Conservation (phyloP, 2,329 filamentous ascomycete genomes). For the Pleochaeta shiraiana region DNA sequence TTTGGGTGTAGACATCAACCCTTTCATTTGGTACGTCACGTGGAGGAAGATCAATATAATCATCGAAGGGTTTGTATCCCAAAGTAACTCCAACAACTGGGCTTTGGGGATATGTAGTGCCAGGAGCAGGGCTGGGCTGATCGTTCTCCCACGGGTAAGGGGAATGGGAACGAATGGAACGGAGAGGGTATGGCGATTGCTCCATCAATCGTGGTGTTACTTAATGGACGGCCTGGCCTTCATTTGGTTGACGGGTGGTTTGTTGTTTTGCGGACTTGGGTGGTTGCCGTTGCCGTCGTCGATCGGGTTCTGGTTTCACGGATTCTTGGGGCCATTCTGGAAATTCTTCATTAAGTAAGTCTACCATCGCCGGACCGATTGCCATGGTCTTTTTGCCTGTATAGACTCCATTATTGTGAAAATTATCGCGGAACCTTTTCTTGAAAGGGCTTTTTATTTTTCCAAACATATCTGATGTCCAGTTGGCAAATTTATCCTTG, state of each 20-base stretch:
- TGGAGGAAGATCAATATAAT: conserved; percentile 1
- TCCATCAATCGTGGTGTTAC: background rate
- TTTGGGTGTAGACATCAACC: background rate
- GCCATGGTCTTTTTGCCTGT: background rate
- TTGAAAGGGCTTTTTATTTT: background rate
- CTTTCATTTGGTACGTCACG: background rate
- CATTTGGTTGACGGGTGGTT: background rate
- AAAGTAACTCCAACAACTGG: background rate
- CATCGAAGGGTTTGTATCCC: background rate
- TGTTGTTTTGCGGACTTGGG: background rate
- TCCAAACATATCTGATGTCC: background rate
- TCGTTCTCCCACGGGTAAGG: conserved; percentile 1
- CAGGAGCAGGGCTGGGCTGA: background rate
- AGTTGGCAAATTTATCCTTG: background rate
- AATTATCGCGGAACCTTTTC: background rate
- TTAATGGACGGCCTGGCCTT: background rate
- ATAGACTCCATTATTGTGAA: background rate
- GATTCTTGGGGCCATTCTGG: background rate
- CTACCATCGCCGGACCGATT: background rate
- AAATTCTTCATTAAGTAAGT: background rate
- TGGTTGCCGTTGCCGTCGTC: background rate
- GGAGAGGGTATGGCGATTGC: background rate
- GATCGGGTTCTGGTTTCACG: background rate
- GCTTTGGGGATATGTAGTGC: background rate
- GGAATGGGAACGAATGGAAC: background rate